Base-by-base conservation (phyloP, 148 eudicot genomes). In the Heliamphora exappendiculata region DNA sequence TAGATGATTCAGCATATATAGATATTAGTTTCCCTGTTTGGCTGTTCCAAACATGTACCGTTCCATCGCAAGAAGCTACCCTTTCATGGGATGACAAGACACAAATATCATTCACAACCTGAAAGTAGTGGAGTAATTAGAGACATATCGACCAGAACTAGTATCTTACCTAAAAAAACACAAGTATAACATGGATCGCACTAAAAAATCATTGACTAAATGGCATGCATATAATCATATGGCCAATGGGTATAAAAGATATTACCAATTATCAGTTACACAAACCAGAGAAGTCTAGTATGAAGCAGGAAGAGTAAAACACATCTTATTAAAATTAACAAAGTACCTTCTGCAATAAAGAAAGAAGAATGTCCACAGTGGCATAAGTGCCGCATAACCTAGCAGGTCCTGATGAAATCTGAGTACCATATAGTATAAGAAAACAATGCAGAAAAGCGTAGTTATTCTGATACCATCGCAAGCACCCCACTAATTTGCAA, bases 51-150 rank as follows among this genome's bases (percentile, higher is more conserved):
- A 95, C 75, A 83, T 95, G 99, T 81, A 95, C 86, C 37, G 90
- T 92, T 80, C 99, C 99, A 86, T 95, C 99, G 81, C 99, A 95
- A 44, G 99, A 95, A 81, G 99, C 99, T 71, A 91, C 91, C 81
- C 94, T 87, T 44, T 83, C 93, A 62, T 81, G 59, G 72, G 88
- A 87, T 75, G 93, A 78, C 51, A 95, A 82, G 76, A 87, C 81
- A 79, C 92, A 85, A 20, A 95, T 85, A 79, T 95, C 94, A 86
- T 93, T 95, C 81, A 95, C 99, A 72, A 89, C 93, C 99, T 95
- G 86, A 53, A 83, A 82, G 64, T 31, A 70, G 62, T 53, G 9
- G 54, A 79, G 67, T 58, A 42, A 45, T 58, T 54, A 66, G 62
- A 50, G 44, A 20, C 45, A 34, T 20, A 65, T 36, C 72, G 17